These are phyloP conservation scores for Hymenoscyphus linearis DNA, from an alignment of 2,329 filamentous ascomycete species.

Conservation along the genomic window DNA sequence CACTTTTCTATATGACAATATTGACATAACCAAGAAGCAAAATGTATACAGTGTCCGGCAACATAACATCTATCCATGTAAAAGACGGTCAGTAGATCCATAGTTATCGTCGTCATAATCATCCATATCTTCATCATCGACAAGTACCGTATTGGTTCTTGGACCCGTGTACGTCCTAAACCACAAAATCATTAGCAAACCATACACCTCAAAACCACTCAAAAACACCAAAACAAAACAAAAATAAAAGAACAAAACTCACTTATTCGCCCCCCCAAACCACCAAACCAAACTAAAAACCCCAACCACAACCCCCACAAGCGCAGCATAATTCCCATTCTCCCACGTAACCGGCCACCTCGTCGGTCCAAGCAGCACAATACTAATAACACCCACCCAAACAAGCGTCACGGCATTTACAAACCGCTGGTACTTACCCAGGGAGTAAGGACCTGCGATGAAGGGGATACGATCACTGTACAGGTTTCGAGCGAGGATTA, in stretches of 20 bases:
- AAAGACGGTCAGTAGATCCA: too few relatives aligned
- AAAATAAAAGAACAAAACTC: too few relatives aligned
- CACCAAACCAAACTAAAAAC: conserved; percentile 47
- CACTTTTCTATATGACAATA: too few relatives aligned
- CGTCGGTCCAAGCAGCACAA: conserved; percentile 52
- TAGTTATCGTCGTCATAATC: background rate
- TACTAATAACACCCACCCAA: conserved; percentile 59
- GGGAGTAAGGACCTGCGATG: conserved; percentile 46
- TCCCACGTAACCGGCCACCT: conserved; percentile 40
- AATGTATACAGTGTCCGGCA: too few relatives aligned
- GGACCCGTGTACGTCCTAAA: background rate
- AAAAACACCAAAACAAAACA: background rate
- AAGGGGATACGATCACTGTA: conserved; percentile 23
- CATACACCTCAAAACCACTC: background rate
- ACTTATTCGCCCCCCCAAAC: conserved; percentile 32
- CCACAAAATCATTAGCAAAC: background rate
- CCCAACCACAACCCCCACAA: conserved; percentile 41
- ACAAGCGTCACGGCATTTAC: conserved; percentile 51
- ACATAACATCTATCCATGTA: too few relatives aligned
- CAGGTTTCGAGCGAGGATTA: conserved; percentile 45
- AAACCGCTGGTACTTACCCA: conserved; percentile 49
- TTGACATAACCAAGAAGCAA: too few relatives aligned
- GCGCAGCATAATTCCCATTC: conserved; percentile 48
- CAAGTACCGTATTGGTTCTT: background rate
- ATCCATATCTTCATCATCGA: background rate